Base-by-base conservation (phyloP, 148 eudicot genomes). In the Amaranthus palmeri region DNA sequence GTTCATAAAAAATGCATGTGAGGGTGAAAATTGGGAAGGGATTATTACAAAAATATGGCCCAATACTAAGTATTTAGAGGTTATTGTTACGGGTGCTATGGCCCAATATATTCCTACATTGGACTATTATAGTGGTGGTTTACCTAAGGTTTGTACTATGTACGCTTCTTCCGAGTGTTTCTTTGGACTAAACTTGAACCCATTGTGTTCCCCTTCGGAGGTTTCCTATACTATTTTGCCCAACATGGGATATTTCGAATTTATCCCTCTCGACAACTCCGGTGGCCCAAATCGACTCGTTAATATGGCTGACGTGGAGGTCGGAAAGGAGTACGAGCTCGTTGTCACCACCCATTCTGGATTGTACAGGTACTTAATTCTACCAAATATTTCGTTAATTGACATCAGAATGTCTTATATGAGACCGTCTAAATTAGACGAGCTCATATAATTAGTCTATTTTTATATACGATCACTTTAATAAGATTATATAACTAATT, bases 171-270 rank as follows among this genome's bases (percentile, higher is more conserved):
- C 76, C 2, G 76, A 73, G 46, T 73, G 76, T 48, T 73, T 42
- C 18, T 73, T 65, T 73, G 76, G 76, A 3, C 50, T 73, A 6
- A 73, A 73, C 25, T 50, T 73, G 15, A 65, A 73, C 69, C 70
- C 76, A 9, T 42, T 73, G 2, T 73, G 61, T 5, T 53, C 63
- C 41, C 76, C 76, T 10, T 53, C 43, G 10, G 76, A 73, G 1
- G 76, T 73, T 13, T n/a, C 53, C 13, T 73, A 73, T 18, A 73
- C 76, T 13, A 44, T 73, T 5, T 42, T 73, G 4, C 76, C 76
- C 3, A 73, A 18, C 18, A 73, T 73, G 76, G 76, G 58, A 15
- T 73, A 73, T 62, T 73, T 73, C n/a, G 76, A 73, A 45, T 73
- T 73, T 65, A 15, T 73, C 42, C 76, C 76, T 25, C 36, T 25